Evolutionary conservation across 2,329 filamentous ascomycete genomes (phyloP), one percentile per base, ranked within the genome.

Genomic region (Claviceps citrina): DNA sequence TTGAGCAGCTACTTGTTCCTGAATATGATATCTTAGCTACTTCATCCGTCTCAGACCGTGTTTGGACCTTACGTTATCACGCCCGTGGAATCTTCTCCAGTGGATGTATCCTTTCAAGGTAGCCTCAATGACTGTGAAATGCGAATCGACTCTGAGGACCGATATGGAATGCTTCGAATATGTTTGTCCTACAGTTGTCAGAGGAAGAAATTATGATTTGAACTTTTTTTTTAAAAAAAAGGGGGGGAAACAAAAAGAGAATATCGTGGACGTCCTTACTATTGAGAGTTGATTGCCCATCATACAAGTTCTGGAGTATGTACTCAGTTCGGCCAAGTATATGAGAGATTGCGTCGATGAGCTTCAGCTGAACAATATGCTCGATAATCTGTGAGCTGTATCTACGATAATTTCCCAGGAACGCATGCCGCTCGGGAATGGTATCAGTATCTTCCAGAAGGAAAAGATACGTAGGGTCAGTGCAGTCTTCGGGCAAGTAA

Each of bases 401-500:
- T 43, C 91, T 75, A 30, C 91, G 73, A 58, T 98, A 98, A 54
- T 98, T 96, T 4, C 89, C 86, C 9, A 96, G 70, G 56, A 98
- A 98, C 1, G 86, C 85, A 60, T 98, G 91, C 19, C 86, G 75
- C 56, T 98, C 91, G 0, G 91, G 91, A 16, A 89, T 68, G 0
- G 89, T 96, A 53, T 98, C 91, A 41, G 94, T 93, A 54, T 98
- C 91, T 53, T 96, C 87, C 51, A 86, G 70, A 1, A 98, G 68
- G 48, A 94, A 91, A 9, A 84, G 66, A 43, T 86, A 73, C 0
- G 82, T 87, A 2, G 83, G 71, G 50, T 95, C 80, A 35, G 84
- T 74, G 0, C 79, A 81, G 46, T 93, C 82, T 46, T 89, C 78
- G 0, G 86, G 84, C 2, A 96, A 64, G 46, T 73, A 78, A 58